Evolutionary conservation across 768 basidiomycete species (phyloP).

Genomic region (Royoungia palumana): DNA sequence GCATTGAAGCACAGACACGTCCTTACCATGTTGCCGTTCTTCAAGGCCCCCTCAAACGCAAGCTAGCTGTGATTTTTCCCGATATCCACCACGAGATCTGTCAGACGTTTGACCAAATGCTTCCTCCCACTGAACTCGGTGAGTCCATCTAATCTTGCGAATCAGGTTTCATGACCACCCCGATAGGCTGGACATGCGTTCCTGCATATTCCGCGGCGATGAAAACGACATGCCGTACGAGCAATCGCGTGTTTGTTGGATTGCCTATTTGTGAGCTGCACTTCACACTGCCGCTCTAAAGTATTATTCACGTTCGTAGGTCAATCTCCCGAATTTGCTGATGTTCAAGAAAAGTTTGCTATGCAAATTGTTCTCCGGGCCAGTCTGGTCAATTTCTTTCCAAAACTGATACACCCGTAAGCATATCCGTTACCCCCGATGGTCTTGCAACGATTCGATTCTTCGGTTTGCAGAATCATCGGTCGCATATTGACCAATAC

Average conservation of each 20-base stretch:
- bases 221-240: constrained; percentile 34
- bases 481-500: constrained; percentile 34
- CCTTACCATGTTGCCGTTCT: constrained; percentile 37
- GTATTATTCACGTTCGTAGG: constrained; percentile 24
- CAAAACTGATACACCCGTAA: constrained; percentile 34
- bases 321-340: constrained; percentile 35
- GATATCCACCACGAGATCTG: constrained; percentile 34
- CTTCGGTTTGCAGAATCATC: constrained; percentile 24
- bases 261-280: constrained; percentile 33
- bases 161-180: constrained; percentile 4
- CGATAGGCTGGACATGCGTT: constrained; percentile 31
- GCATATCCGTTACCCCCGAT: constrained; percentile 9
- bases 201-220: constrained; percentile 27
- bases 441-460: constrained; percentile 15
- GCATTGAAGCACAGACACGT: constrained; percentile 30
- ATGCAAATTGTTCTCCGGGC: constrained; percentile 32
- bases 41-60: constrained; percentile 32
- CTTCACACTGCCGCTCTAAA: constrained; percentile 1
- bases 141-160: constrained; percentile 10
- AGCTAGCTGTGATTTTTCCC: constrained; percentile 32
- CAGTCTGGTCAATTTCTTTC: constrained; percentile 33
- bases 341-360: constrained; percentile 34
- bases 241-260: constrained; percentile 43
- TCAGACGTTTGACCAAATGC: constrained; percentile 28
- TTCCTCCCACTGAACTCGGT: constrained; percentile 23